These are phyloP conservation scores for Mycena crocata DNA, from an alignment of 768 basidiomycete genomes.

Conservation along the genomic window DNA sequence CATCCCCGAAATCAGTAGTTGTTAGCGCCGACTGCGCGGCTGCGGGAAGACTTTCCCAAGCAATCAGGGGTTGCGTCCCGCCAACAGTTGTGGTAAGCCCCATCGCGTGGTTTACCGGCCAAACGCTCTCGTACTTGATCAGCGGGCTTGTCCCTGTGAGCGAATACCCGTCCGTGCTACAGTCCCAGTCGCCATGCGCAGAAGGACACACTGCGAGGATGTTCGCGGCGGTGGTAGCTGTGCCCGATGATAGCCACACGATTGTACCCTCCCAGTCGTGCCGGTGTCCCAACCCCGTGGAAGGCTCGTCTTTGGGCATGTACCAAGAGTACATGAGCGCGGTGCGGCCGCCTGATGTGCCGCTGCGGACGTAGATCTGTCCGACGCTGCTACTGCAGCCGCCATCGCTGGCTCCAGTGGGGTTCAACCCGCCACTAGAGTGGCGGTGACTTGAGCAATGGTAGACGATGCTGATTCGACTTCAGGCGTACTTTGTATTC, in stretches of 20 bases:
- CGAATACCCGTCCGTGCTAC: conserved; percentile 16
- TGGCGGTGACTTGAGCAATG: neutral
- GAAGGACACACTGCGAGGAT: conserved; percentile 25
- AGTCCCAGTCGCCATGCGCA: conserved; percentile 20
- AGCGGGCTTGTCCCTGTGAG: conserved; percentile 19
- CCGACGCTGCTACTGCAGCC: conserved; percentile 20
- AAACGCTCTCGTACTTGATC: conserved; percentile 14
- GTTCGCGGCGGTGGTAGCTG: conserved; percentile 15
- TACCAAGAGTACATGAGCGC: conserved; percentile 19
- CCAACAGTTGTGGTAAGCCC: conserved; percentile 18
- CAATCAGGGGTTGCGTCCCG: conserved; percentile 19
- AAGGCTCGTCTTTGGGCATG: conserved; percentile 21
- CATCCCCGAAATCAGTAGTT: conserved; percentile 17
- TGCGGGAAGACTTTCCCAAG: conserved; percentile 19
- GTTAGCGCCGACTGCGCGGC: conserved; percentile 4
- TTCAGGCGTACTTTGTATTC: neutral
- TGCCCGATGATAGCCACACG: conserved; percentile 10
- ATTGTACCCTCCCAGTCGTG: conserved; percentile 22
- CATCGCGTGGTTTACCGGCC: conserved; percentile 18
- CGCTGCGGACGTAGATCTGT: conserved; percentile 23
- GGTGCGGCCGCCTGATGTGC: conserved; percentile 3
- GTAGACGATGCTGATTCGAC: neutral
- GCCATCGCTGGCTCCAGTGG: conserved; percentile 7
- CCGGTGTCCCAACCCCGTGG: neutral
- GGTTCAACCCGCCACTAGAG: conserved; percentile 13